phyloP scores from a whole-genome alignment of 2,329 filamentous ascomycete genomes.

The Fusarium compactum region DNA sequence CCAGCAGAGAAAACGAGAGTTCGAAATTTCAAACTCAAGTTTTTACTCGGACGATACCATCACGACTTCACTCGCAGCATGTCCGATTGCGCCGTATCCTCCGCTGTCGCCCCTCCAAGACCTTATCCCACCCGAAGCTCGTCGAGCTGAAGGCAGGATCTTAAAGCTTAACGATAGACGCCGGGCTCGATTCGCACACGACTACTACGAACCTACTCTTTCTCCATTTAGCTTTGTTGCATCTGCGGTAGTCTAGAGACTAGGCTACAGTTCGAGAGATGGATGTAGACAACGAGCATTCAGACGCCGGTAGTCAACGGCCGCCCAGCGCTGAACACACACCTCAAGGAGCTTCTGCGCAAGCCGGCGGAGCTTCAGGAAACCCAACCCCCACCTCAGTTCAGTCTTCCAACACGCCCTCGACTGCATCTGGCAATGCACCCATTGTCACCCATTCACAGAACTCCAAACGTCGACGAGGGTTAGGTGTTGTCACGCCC shows the following conservation, averaged over 20 bases:
- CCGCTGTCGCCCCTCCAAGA: conserved; percentile 38
- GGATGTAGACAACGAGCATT: conserved; percentile 51
- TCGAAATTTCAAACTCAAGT: conserved; percentile 18
- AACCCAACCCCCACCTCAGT: conserved; percentile 48
- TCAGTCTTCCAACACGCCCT: conserved; percentile 47
- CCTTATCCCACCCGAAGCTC: conserved; percentile 28
- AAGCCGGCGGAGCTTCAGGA: conserved; percentile 40
- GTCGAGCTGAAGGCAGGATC: conserved; percentile 35
- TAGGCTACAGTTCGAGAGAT: conserved; percentile 40
- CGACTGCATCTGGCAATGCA: conserved; percentile 39
- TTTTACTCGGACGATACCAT: conserved; percentile 27
- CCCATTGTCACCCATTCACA: conserved; percentile 44
- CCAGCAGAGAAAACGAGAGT: background rate
- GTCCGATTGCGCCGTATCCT: conserved; percentile 41
- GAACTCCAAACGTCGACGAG: conserved; percentile 65
- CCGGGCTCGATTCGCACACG: conserved; percentile 1
- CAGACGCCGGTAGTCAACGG: conserved; percentile 48
- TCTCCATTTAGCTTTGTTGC: background rate
- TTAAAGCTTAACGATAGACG: conserved; percentile 17
- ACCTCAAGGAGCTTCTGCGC: conserved; percentile 48
- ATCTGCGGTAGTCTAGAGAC: conserved; percentile 18
- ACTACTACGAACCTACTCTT: conserved; percentile 4
- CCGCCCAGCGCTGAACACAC: conserved; percentile 52
- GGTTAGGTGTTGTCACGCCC: conserved; percentile 67
- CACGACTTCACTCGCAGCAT: conserved; percentile 43